Conservation (phyloP, 768 basidiomycete species). For the Astraeus odoratus region DNA sequence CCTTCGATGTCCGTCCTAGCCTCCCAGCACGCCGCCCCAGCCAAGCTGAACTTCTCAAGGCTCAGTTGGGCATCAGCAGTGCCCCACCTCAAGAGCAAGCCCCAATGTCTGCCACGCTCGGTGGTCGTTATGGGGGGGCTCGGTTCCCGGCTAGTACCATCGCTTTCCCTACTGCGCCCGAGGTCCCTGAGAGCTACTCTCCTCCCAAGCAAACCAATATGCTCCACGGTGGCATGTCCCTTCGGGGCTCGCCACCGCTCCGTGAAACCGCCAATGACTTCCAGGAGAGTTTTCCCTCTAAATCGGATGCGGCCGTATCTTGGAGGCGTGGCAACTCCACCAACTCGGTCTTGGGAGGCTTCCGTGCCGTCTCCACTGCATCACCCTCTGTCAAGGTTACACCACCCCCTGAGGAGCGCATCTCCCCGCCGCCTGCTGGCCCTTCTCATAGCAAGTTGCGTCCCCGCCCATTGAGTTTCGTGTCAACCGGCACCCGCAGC, state of each 20-base stretch:
- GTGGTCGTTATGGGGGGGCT: slow-evolving; percentile 70
- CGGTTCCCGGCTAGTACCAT: slow-evolving; percentile 39
- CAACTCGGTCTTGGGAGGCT: slow-evolving; percentile 63
- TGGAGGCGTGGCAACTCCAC: slow-evolving; percentile 73
- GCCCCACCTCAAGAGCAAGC: slow-evolving; percentile 43
- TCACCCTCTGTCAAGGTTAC: slow-evolving; percentile 68
- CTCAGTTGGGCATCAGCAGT: slow-evolving; percentile 44
- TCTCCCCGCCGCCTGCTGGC: slow-evolving; percentile 43
- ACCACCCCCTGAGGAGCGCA: slow-evolving; percentile 58
- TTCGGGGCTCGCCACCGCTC: slow-evolving; percentile 44
- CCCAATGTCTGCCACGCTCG: slow-evolving; percentile 77
- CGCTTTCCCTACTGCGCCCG: slow-evolving; percentile 34
- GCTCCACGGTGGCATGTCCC: slow-evolving; percentile 66
- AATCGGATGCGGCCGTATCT: slow-evolving; percentile 71
- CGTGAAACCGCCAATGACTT: slow-evolving; percentile 25
- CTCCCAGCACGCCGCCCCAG: slow-evolving; percentile 60
- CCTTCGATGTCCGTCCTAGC: slow-evolving; percentile 60
- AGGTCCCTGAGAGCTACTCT: slow-evolving; percentile 31
- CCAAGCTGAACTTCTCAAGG: slow-evolving; percentile 60
- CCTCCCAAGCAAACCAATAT: slow-evolving; percentile 54
- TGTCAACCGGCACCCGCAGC: slow-evolving; percentile 37
- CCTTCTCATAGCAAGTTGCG: slow-evolving; percentile 36
- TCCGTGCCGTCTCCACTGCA: slow-evolving; percentile 44
- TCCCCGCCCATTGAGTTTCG: slow-evolving; percentile 64
- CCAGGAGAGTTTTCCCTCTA: slow-evolving; percentile 46